phyloP scores from a whole-genome alignment of 2,329 filamentous ascomycete species.

The Ophiosphaerella narmari region DNA sequence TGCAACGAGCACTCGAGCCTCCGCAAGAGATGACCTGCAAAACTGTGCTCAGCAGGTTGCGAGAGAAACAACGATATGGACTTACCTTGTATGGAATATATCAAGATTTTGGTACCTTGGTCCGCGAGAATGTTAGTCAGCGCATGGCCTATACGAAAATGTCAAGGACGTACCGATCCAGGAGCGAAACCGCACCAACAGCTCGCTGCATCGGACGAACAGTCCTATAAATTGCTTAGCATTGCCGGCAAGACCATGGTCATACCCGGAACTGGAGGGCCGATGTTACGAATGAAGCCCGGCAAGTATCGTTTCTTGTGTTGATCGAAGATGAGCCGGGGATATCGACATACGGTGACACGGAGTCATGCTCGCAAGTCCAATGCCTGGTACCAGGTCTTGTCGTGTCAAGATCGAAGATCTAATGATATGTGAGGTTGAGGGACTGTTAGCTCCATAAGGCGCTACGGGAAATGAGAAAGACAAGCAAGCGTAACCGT shows the following conservation, averaged over 20 bases:
- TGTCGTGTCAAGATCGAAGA: background rate
- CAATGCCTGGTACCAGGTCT: background rate
- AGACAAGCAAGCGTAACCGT: too few species aligned
- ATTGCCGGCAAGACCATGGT: background rate
- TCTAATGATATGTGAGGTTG: too few species aligned
- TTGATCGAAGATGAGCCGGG: slow-evolving; percentile 1
- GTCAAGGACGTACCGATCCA: too few species aligned
- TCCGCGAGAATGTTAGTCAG: background rate
- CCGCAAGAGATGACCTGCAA: slow-evolving; percentile 2
- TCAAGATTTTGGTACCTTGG: background rate
- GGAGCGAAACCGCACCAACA: background rate
- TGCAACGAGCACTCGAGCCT: background rate
- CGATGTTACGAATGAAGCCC: background rate
- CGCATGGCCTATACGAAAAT: too few species aligned
- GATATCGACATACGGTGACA: background rate
- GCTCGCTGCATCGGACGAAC: background rate
- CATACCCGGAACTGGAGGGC: too few species aligned
- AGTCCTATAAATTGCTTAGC: background rate
- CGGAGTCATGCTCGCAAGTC: slow-evolving; percentile 2
- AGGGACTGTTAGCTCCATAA: background rate
- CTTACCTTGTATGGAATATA: background rate
- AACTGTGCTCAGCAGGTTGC: background rate
- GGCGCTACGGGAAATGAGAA: too few species aligned
- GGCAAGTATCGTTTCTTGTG: background rate
- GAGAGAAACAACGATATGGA: background rate